A percentile compares a stretch with the other conserved stretches of the same genome.
Conservation (phyloP, 345 rosid species). For the Euclidium syriacum region DNA sequence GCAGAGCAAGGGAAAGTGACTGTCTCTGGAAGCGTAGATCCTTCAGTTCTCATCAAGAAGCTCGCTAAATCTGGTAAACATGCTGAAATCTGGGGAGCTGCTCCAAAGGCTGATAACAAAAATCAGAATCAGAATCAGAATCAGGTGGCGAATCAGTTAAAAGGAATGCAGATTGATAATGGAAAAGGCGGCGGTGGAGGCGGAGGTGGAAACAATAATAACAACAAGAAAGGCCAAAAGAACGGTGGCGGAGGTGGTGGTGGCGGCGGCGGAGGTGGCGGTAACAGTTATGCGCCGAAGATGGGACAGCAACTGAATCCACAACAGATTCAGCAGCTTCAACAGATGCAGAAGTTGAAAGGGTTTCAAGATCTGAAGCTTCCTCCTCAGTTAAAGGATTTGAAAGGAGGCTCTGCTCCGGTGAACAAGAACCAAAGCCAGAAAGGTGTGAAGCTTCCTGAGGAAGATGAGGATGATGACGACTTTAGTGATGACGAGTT, state of each 20-base stretch:
- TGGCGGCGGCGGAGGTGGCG: constrained; percentile 36
- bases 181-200: constrained; percentile 44
- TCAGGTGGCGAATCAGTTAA: constrained; percentile 55
- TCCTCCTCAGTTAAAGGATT: constrained; percentile 53
- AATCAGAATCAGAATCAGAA: constrained; percentile 38
- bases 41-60: constrained; percentile 66
- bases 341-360: constrained; percentile 67
- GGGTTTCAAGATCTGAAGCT: constrained; percentile 64
- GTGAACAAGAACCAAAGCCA: constrained; percentile 33
- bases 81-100: constrained; percentile 84
- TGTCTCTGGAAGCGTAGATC: constrained; percentile 69
- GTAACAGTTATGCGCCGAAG: constrained; percentile 42
- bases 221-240: constrained; percentile 45
- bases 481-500: constrained; percentile 38
- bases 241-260: constrained; percentile 43
- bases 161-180: constrained; percentile 64
- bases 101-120: constrained; percentile 52
- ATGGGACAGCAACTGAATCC: constrained; percentile 36
- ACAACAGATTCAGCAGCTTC: constrained; percentile 50
- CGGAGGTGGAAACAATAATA: constrained; percentile 17
- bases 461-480: constrained; percentile 43
- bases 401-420: constrained; percentile 44
- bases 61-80: constrained; percentile 89
- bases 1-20: constrained; percentile 85
- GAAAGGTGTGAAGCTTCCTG: constrained; percentile 46